Evolutionary conservation across 352 stramenopile species (phyloP), one percentile per base, ranked within the genome.

Genomic region (Phytophthora pisi): DNA sequence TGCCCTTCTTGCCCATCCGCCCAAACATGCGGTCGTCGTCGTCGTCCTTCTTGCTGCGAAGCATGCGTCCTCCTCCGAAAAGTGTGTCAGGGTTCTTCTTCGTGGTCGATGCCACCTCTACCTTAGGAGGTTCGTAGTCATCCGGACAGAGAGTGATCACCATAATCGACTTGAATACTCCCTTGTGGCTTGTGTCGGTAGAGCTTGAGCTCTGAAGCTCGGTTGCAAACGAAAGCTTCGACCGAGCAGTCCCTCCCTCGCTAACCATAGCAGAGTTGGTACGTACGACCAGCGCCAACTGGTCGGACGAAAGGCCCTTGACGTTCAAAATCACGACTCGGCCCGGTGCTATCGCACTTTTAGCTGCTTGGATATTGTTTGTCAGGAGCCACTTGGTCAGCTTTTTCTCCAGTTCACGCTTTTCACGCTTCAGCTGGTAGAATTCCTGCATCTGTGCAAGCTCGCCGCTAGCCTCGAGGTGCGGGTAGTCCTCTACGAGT

Each of bases 91-190:
- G 30, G 24, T 18, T 73, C 36, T 70, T 77, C 28, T 68, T 67
- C 31, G 18, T 51, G 23, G 67, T 56, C 31, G 51, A 62, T 49
- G 46, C 15, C 2, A 49, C 47, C 47, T 69, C 64, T 18, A 74
- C 62, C 24, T 79, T 77, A 15, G 86, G 84, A 20, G 82, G 79
- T 36, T 81, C 63, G 56, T 92, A 94, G 45, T 86, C 70, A 15
- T 91, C 79, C 0, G 81, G 73, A 15, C 86, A 94, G 0, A 92
- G 64, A 64, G 84, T 90, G 20, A 92, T 36, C 8, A 94, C 75
- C 18, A 86, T 90, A 61, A 94, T 82, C 2, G 77, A 87, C 74
- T 91, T 91, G 64, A 91, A 92, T n/a, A 91, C 69, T 4, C 70
- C 72, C 13, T 75, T 71, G n/a, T 61, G 57, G 2, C 60, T 46